phyloP scores from a whole-genome alignment of 768 basidiomycete genomes.

The Amanita brunnescens region DNA sequence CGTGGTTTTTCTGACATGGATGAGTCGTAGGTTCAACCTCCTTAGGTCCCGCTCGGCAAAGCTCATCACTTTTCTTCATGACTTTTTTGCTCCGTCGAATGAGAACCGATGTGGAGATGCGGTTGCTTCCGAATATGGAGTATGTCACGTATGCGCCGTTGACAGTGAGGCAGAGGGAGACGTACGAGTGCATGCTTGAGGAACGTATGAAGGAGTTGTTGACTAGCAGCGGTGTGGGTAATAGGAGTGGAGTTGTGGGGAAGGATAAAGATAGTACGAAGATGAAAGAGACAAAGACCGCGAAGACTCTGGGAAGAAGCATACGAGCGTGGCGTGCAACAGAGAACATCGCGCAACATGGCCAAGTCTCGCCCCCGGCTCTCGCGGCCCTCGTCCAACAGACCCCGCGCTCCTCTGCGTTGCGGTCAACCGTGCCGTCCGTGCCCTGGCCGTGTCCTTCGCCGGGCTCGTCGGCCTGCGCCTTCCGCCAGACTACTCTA shows the following conservation, averaged over 20 bases:
- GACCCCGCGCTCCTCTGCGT: too few relatives aligned
- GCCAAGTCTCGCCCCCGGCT: too few relatives aligned
- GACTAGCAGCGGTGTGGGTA: slow-evolving; percentile 24
- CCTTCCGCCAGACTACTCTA: too few relatives aligned
- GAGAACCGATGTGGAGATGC: too few relatives aligned
- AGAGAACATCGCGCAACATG: too few relatives aligned
- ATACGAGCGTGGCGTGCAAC: too few relatives aligned
- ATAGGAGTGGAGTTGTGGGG: slow-evolving; percentile 10
- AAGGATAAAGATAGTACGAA: slow-evolving; percentile 1
- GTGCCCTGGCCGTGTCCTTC: too few relatives aligned
- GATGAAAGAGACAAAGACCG: too few relatives aligned
- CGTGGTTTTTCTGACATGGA: background rate
- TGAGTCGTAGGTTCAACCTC: slow-evolving; percentile 63
- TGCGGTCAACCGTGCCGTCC: too few relatives aligned
- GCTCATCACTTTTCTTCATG: slow-evolving; percentile 74
- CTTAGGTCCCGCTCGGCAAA: slow-evolving; percentile 54
- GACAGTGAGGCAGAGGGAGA: slow-evolving; percentile 69
- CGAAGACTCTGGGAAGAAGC: too few relatives aligned
- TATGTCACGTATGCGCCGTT: slow-evolving; percentile 91
- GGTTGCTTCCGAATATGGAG: slow-evolving; percentile 86
- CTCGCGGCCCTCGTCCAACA: too few relatives aligned
- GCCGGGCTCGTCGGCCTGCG: too few relatives aligned
- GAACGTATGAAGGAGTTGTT: slow-evolving; percentile 65
- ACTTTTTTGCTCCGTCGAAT: slow-evolving; percentile 83
- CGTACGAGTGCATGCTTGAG: slow-evolving; percentile 74